Base-by-base conservation (phyloP, 148 eudicot genomes). In the Rhododendron mucronatum region DNA sequence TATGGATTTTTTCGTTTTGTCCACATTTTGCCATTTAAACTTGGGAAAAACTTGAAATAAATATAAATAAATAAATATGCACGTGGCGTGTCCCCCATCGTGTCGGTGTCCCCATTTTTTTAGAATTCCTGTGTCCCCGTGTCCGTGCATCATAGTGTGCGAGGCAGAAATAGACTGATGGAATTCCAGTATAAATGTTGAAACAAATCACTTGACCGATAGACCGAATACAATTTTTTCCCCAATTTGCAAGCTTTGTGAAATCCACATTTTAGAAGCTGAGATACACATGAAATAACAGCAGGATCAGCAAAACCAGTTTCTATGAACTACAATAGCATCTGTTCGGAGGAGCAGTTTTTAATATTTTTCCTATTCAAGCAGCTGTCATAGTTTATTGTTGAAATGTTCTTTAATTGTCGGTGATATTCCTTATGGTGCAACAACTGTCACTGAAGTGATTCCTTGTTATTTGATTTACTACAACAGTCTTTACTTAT, bases 401-500 rank as follows among this genome's bases (percentile, higher is more conserved):
- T 20, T 48, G 82, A 79, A 14, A 47, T 79, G 23, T 45, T 79
- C 82, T 47, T 79, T 44, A 20, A n/a, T 47, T 48, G 35, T 80
- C 7, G 16, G 30, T 30, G 20, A 80, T 30, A 51, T 80, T 50
- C 44, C 59, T 48, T 3, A 50, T 30, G 83, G 63, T 50, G 63
- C 23, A 18, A 26, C 14, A 50, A 15, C 63, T 51, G 10, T 82
- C 37, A 23, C 37, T 50, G 71, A 48, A 84, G 30, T 48, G 80
- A 48, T 87, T 76, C 86, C 55, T 16, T 18, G 10, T 73, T 45
- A 48, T 86, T 86, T 86, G 65, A 80, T 77, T 63, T 82, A 28
- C 16, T 35, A 80, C 69, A 59, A 33, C 83, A 84, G 74, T 51
- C 4, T 83, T 48, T 75, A n/a, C 57, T 30, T 39, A 87, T 84